These are phyloP conservation scores for Stagonosporopsis cucurbitacearum DNA, from an alignment of 2,329 filamentous ascomycete species.

Conservation along the genomic window DNA sequence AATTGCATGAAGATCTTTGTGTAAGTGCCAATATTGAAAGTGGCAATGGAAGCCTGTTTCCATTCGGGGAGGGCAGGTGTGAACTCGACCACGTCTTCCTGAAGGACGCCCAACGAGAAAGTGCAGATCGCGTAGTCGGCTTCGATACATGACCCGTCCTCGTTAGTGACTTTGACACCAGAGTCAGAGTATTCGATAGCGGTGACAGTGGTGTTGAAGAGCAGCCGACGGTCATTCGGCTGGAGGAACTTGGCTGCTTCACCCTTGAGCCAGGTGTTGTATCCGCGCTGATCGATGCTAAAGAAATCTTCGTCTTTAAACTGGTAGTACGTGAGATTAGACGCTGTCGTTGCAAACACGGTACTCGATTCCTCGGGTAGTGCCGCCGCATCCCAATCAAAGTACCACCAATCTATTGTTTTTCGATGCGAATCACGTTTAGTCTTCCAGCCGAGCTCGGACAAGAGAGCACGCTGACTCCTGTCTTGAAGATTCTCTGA, in stretches of 20 bases:
- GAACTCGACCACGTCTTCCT: conserved; percentile 66
- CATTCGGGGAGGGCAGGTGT: conserved; percentile 65
- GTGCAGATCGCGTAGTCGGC: conserved; percentile 70
- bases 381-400: conserved; percentile 65
- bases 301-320: conserved; percentile 68
- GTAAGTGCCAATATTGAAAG: conserved; percentile 73
- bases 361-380: conserved; percentile 64
- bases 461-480: conserved; percentile 61
- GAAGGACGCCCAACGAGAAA: conserved; percentile 72
- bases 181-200: conserved; percentile 60
- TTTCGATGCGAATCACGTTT: conserved; percentile 62
- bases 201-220: conserved; percentile 65
- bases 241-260: conserved; percentile 65
- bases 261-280: conserved; percentile 62
- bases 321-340: conserved; percentile 68
- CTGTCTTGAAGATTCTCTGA: conserved; percentile 67
- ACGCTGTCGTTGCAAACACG: conserved; percentile 61
- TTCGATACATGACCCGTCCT: conserved; percentile 63
- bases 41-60: conserved; percentile 69
- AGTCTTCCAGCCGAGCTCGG: conserved; percentile 68
- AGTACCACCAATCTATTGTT: conserved; percentile 67
- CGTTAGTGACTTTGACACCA: conserved; percentile 61
- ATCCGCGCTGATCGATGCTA: conserved; percentile 67
- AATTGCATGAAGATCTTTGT: conserved; percentile 77
- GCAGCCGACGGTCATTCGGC: conserved; percentile 62